A percentile compares a stretch with the other conserved stretches of the same genome.
phyloP scores from a whole-genome alignment of 2,329 filamentous ascomycete species.

The Sporothrix humicola region DNA sequence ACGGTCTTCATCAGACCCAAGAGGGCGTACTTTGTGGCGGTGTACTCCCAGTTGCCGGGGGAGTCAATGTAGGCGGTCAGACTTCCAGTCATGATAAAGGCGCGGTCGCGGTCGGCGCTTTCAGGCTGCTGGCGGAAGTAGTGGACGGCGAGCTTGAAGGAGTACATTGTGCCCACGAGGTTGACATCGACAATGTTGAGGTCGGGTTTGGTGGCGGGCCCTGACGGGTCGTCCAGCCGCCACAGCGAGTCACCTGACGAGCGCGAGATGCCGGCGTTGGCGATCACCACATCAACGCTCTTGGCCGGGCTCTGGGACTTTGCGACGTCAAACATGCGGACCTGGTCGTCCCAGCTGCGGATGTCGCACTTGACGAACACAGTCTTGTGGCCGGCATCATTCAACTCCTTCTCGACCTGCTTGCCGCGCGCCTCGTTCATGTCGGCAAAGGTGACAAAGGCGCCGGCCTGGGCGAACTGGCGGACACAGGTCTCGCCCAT shows the following conservation, averaged over 20 bases:
- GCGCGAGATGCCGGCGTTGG: conserved; percentile 30
- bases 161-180: conserved; percentile 25
- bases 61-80: conserved; percentile 23
- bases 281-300: conserved; percentile 25
- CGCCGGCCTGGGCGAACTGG: conserved; percentile 25
- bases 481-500: conserved; percentile 28
- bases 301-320: conserved; percentile 24
- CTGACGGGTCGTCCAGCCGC: conserved; percentile 22
- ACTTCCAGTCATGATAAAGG: conserved; percentile 23
- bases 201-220: conserved; percentile 23
- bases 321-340: conserved; percentile 24
- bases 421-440: conserved; percentile 24
- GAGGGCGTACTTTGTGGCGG: conserved; percentile 23
- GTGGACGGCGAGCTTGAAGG: conserved; percentile 30
- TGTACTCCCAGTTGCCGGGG: conserved; percentile 31
- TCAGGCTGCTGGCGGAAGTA: conserved; percentile 31
- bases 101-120: conserved; percentile 5
- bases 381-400: neutral
- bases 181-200: conserved; percentile 29
- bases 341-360: conserved; percentile 26
- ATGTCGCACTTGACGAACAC: conserved; percentile 30
- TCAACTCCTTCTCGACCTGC: conserved; percentile 22
- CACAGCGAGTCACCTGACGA: conserved; percentile 26
- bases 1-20: conserved; percentile 28
- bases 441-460: conserved; percentile 29